Percentiles rank a stretch among this genome's conserved stretches.
phyloP scores from a whole-genome alignment of 441 rosid species.

The Daphne laureola region DNA sequence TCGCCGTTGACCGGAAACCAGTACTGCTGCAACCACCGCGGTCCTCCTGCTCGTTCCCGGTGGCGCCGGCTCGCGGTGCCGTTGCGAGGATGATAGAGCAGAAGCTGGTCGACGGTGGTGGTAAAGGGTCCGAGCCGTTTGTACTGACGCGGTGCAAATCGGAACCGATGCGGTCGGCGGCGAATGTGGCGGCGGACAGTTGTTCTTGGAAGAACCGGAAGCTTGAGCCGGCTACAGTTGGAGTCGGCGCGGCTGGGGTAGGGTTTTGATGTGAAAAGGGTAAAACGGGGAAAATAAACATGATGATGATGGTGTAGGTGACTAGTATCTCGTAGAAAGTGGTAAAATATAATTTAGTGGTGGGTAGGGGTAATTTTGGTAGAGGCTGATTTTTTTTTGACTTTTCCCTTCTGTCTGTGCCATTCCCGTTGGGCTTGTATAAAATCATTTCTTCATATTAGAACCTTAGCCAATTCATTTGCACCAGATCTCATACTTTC shows the following conservation, averaged over 20 bases:
- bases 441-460: no score
- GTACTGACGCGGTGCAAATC: conserved; percentile 83
- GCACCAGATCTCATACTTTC: no score
- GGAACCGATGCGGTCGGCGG: conserved; percentile 68
- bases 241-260: conserved; percentile 67
- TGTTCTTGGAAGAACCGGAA: conserved; percentile 90
- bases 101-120: conserved; percentile 33
- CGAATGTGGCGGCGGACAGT: conserved; percentile 58
- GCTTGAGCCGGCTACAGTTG: conserved; percentile 58
- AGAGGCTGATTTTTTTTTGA: no score
- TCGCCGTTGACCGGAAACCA: conserved; percentile 30
- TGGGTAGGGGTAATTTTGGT: no score
- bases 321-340: no score
- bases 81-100: conserved; percentile 42
- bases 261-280: conserved; percentile 33
- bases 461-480: no score
- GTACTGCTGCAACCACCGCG: conserved; percentile 61
- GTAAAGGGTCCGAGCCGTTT: conserved; percentile 54
- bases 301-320: conserved; percentile 15
- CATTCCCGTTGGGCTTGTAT: no score
- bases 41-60: conserved; percentile 73
- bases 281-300: conserved; percentile 5
- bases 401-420: no score
- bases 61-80: conserved; percentile 34
- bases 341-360: no score